phyloP scores from a whole-genome alignment of 2,329 filamentous ascomycete species.

The Calonectria honghensis region DNA sequence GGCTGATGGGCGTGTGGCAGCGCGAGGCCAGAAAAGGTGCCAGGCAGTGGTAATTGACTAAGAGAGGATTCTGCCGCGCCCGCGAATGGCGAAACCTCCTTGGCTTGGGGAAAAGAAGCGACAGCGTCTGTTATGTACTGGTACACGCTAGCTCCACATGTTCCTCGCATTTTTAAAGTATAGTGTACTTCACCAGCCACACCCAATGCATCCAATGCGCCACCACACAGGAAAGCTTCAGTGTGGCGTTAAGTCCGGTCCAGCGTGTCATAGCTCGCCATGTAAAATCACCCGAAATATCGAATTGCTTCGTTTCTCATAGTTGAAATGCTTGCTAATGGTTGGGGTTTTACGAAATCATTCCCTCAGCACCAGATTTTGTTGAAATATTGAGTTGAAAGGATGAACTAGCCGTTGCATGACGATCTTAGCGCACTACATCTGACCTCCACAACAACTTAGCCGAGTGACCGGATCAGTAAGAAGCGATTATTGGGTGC shows the following conservation, averaged over 20 bases:
- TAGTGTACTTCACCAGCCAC: slow-evolving; percentile 27
- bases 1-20: slow-evolving; percentile 45
- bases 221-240: not conserved
- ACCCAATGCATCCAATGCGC: not conserved
- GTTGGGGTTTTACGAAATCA: not conserved
- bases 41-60: slow-evolving; percentile 42
- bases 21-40: slow-evolving; percentile 42
- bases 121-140: slow-evolving; percentile 41
- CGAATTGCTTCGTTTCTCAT: not conserved
- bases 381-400: too few species aligned
- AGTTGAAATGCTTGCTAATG: not conserved
- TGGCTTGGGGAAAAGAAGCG: slow-evolving; percentile 40
- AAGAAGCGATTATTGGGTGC: not conserved
- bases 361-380: too few species aligned
- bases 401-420: too few species aligned
- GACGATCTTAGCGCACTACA: too few species aligned
- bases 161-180: not conserved
- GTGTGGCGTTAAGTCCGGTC: not conserved
- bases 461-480: not conserved
- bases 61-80: slow-evolving; percentile 54
- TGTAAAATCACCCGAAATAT: slow-evolving; percentile 2
- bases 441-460: too few species aligned
- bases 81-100: slow-evolving; percentile 46
- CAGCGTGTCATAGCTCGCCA: not conserved
- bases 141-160: slow-evolving; percentile 32